These are phyloP conservation scores for Lithospermum erythrorhizon DNA, from an alignment of 257 asterid genomes.

Conservation along the genomic window DNA sequence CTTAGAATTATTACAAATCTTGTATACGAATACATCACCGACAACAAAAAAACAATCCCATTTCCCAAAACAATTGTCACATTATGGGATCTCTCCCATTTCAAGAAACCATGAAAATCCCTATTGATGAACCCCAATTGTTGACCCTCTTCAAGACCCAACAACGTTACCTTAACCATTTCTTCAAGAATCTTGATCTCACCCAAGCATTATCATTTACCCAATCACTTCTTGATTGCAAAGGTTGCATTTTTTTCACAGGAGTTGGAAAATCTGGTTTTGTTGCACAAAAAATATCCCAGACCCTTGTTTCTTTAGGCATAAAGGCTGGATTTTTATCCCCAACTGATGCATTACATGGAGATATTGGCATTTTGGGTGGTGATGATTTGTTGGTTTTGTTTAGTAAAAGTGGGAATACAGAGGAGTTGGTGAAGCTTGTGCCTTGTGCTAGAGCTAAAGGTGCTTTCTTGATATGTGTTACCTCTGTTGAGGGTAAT, in stretches of 20 bases:
- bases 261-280: conserved; percentile 98
- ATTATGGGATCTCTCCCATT: no score
- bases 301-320: conserved; percentile 76
- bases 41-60: no score
- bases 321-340: conserved; percentile 65
- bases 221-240: conserved; percentile 52
- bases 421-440: conserved; percentile 64
- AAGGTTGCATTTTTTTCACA: conserved; percentile 72
- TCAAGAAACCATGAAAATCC: no score
- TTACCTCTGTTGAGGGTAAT: conserved; percentile 75
- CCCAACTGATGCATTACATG: conserved; percentile 91
- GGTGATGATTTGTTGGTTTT: conserved; percentile 51
- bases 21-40: no score
- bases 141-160: conserved; percentile 78
- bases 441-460: conserved; percentile 91
- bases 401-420: conserved; percentile 91
- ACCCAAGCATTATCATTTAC: conserved; percentile 74
- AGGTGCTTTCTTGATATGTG: conserved; percentile 67
- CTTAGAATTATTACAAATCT: no score
- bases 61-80: no score
- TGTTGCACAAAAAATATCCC: conserved; percentile 83
- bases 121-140: conserved; percentile 40
- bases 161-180: conserved; percentile 76
- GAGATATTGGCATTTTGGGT: conserved; percentile 84
- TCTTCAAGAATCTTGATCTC: conserved; percentile 80